Percentiles rank a stretch among this genome's conserved stretches.
Conservation (phyloP, 192 early-diverging fungal species). For the Cladochytrium replicatum region DNA sequence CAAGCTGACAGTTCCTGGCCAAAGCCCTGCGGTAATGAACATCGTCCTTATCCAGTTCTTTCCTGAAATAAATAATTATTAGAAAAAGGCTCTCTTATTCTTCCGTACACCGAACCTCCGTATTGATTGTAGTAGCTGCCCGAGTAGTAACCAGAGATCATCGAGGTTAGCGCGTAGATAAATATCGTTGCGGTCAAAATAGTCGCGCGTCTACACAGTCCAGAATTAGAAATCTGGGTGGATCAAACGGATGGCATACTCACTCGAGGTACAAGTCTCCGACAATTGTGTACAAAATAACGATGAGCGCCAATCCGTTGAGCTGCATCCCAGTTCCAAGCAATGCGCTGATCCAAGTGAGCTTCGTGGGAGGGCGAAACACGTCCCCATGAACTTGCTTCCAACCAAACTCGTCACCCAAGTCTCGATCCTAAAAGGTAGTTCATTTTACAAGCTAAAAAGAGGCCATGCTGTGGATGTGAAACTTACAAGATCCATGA, state of each 20-base stretch:
- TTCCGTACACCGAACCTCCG: slow-evolving; percentile 33
- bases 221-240: not conserved
- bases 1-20: slow-evolving; percentile 48
- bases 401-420: slow-evolving; percentile 94
- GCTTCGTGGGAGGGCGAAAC: slow-evolving; percentile 77
- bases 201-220: slow-evolving; percentile 40
- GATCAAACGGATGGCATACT: not conserved
- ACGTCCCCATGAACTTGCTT: slow-evolving; percentile 96
- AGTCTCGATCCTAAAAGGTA: slow-evolving; percentile 46
- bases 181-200: slow-evolving; percentile 71
- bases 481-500: slow-evolving; percentile 52
- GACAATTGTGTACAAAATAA: slow-evolving; percentile 26
- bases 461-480: not conserved
- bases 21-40: slow-evolving; percentile 57
- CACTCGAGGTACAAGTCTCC: slow-evolving; percentile 35
- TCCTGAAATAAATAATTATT: slow-evolving; percentile 17
- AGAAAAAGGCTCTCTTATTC: not conserved
- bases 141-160: slow-evolving; percentile 56
- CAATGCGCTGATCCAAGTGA: slow-evolving; percentile 66
- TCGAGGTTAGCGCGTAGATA: slow-evolving; percentile 62
- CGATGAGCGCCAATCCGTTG: slow-evolving; percentile 14
- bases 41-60: slow-evolving; percentile 57
- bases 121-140: slow-evolving; percentile 57
- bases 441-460: slow-evolving; percentile 1
- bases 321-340: slow-evolving; percentile 71